These are phyloP conservation scores for Penicillium nucicola DNA, from an alignment of 495 filamentous ascomycete genomes.

Conservation along the genomic window DNA sequence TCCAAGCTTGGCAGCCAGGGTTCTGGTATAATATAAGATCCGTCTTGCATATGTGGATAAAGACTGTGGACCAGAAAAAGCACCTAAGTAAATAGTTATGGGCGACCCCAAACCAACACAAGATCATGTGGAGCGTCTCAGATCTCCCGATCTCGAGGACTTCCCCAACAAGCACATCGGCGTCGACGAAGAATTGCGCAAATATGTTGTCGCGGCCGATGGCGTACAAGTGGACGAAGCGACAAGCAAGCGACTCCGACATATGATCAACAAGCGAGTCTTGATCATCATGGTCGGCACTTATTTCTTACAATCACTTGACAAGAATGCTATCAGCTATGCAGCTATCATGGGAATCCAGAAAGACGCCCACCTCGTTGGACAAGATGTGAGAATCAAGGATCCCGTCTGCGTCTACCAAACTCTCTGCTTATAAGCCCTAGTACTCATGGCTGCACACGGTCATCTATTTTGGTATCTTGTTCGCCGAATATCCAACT, in stretches of 20 bases:
- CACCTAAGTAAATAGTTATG: too few relatives aligned
- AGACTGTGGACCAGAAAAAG: too few relatives aligned
- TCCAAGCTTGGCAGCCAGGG: too few relatives aligned
- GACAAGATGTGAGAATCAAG: slow-evolving; percentile 33
- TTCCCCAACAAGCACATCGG: too few relatives aligned
- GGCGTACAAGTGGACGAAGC: slow-evolving; percentile 37
- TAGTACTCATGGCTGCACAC: slow-evolving; percentile 39
- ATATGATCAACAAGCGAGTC: slow-evolving; percentile 41
- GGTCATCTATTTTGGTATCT: slow-evolving; percentile 36
- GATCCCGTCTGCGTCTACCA: background rate
- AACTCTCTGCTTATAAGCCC: background rate
- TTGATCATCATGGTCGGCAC: slow-evolving; percentile 28
- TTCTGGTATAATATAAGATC: too few relatives aligned
- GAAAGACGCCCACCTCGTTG: slow-evolving; percentile 35
- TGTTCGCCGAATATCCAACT: slow-evolving; percentile 42
- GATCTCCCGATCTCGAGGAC: too few relatives aligned
- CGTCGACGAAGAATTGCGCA: too few relatives aligned
- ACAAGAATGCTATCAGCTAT: slow-evolving; percentile 59
- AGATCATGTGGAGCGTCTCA: too few relatives aligned
- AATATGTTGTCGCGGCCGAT: too few relatives aligned
- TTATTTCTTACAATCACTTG: slow-evolving; percentile 62
- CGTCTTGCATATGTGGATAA: too few relatives aligned
- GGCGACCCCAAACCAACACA: too few relatives aligned
- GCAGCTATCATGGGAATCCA: slow-evolving; percentile 57
- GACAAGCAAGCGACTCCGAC: slow-evolving; percentile 37